Conservation (phyloP, 2,329 filamentous ascomycete genomes). For the Alternaria sp. region DNA sequence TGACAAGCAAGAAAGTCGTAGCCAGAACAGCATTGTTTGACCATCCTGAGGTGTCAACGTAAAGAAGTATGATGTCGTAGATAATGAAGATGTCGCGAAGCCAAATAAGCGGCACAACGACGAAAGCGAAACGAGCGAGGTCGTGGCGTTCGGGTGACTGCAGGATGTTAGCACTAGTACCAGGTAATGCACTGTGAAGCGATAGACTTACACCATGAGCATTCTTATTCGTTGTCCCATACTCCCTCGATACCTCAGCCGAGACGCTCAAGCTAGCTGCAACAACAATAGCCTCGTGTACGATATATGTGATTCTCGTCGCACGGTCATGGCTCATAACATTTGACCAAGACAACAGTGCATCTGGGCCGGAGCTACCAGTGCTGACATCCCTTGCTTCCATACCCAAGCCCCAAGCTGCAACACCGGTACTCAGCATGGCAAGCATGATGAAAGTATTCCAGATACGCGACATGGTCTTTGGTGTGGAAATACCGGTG, state of each 20-base stretch:
- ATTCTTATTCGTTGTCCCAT: slow-evolving; percentile 8
- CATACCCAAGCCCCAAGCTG: slow-evolving; percentile 11
- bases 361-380: slow-evolving; percentile 2
- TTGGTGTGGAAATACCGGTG: slow-evolving; percentile 5
- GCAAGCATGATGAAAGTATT: slow-evolving; percentile 12
- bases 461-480: slow-evolving; percentile 6
- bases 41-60: slow-evolving; percentile 6
- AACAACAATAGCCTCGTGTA: slow-evolving; percentile 12
- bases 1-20: slow-evolving; percentile 9
- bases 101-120: slow-evolving; percentile 14
- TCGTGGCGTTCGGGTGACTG: slow-evolving; percentile 15
- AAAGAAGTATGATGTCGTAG: slow-evolving; percentile 12
- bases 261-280: slow-evolving; percentile 11
- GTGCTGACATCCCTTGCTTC: neutral
- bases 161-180: neutral
- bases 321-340: slow-evolving; percentile 1
- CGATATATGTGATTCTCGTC: slow-evolving; percentile 7
- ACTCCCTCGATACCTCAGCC: slow-evolving; percentile 10
- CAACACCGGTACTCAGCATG: slow-evolving; percentile 13
- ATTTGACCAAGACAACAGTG: slow-evolving; percentile 7
- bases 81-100: slow-evolving; percentile 17
- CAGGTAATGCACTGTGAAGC: no score
- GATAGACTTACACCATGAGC: slow-evolving; percentile 9
- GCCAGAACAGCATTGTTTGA: neutral
- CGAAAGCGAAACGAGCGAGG: slow-evolving; percentile 11